phyloP scores from a whole-genome alignment of 441 rosid species.

The Euphorbia celastroides region DNA sequence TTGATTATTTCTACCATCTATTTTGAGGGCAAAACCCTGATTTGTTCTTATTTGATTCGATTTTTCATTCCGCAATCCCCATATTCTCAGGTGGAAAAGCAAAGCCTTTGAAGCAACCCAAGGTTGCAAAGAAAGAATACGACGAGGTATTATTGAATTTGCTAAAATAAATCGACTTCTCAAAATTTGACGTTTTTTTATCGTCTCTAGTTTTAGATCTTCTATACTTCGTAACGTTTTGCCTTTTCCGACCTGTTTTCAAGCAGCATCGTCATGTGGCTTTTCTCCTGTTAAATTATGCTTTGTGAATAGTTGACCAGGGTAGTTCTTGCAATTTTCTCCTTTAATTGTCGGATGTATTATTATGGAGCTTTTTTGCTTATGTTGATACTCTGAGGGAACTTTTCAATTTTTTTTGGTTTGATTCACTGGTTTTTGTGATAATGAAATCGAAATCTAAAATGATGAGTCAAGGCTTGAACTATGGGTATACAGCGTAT shows the following conservation, averaged over 20 bases:
- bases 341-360: background rate
- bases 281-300: background rate
- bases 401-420: background rate
- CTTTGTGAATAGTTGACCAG: background rate
- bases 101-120: constrained; percentile 95
- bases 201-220: background rate
- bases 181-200: background rate
- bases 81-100: constrained; percentile 66
- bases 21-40: background rate
- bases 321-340: background rate
- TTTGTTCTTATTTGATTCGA: background rate
- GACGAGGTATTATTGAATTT: constrained; percentile 61
- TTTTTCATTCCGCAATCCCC: background rate
- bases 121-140: constrained; percentile 70
- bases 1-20: background rate
- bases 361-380: background rate
- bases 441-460: background rate
- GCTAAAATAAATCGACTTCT: background rate
- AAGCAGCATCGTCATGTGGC: background rate
- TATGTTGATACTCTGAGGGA: background rate
- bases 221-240: no score
- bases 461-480: background rate
- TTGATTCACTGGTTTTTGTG: background rate
- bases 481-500: background rate
- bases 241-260: background rate